phyloP scores from a whole-genome alignment of 1,284 basidiomycete genomes.

The Xerocomus nothofagi region DNA sequence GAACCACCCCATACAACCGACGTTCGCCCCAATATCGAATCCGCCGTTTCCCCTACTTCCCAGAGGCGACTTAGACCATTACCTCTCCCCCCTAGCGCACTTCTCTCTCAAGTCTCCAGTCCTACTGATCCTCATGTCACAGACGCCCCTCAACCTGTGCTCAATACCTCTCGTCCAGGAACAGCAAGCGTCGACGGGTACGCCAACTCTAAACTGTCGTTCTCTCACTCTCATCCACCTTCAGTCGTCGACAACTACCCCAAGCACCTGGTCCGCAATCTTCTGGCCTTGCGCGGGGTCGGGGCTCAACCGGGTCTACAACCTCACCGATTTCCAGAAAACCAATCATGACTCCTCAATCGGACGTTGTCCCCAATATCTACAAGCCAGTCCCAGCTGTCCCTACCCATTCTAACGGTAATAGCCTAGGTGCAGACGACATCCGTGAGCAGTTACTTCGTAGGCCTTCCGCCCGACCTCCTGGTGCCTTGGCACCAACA shows the following conservation, averaged over 20 bases:
- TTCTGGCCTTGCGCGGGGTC: constrained; percentile 12
- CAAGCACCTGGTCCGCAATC: constrained; percentile 24
- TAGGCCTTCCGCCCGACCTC: constrained; percentile 32
- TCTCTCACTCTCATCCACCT: not conserved
- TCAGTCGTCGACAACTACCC: constrained; percentile 33
- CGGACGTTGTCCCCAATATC: constrained; percentile 29
- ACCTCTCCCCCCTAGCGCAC: constrained; percentile 31
- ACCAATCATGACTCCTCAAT: constrained; percentile 10
- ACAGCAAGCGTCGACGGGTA: constrained; percentile 31
- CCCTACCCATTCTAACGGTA: constrained; percentile 19
- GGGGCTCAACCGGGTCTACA: constrained; percentile 25
- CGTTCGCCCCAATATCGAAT: constrained; percentile 22
- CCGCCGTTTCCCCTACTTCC: constrained; percentile 36
- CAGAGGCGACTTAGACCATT: constrained; percentile 36
- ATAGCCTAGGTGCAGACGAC: constrained; percentile 13
- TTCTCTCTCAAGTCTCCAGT: constrained; percentile 13
- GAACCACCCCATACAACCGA: constrained; percentile 23
- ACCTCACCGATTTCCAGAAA: constrained; percentile 22
- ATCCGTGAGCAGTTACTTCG: constrained; percentile 20
- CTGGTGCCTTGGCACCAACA: constrained; percentile 36
- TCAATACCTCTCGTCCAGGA: constrained; percentile 27
- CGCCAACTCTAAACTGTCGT: not conserved
- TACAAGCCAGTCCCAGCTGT: constrained; percentile 35
- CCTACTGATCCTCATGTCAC: constrained; percentile 17
- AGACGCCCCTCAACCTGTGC: constrained; percentile 16